These are phyloP conservation scores for Botrytis fragariae DNA, from an alignment of 2,329 filamentous ascomycete genomes.

Conservation along the genomic window DNA sequence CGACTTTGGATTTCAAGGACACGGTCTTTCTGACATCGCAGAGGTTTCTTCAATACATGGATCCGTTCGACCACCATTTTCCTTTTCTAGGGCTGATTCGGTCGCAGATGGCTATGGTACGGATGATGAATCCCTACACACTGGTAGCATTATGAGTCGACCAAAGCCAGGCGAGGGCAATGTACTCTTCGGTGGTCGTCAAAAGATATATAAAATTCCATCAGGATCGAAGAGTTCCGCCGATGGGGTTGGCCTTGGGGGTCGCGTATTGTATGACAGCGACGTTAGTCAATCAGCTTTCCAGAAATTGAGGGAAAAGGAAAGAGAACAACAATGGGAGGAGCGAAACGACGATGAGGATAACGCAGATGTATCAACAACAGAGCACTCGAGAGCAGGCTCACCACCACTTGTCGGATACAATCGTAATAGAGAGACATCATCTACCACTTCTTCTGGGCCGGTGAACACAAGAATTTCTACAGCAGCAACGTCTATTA, in stretches of 20 bases:
- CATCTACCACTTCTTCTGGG: constrained; percentile 69
- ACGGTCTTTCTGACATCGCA: constrained; percentile 75
- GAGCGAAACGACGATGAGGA: constrained; percentile 37
- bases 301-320: constrained; percentile 63
- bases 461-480: constrained; percentile 71
- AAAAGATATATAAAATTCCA: constrained; percentile 90
- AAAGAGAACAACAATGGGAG: constrained; percentile 42
- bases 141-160: constrained; percentile 77
- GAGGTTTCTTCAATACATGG: constrained; percentile 81
- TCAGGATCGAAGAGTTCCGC: constrained; percentile 44
- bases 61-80: constrained; percentile 57
- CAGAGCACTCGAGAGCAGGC: constrained; percentile 47
- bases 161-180: constrained; percentile 85
- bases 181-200: constrained; percentile 87
- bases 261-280: constrained; percentile 76
- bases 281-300: constrained; percentile 83
- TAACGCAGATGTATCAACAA: constrained; percentile 22
- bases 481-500: constrained; percentile 83
- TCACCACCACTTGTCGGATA: constrained; percentile 62
- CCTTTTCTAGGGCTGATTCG: constrained; percentile 61
- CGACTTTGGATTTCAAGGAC: constrained; percentile 51
- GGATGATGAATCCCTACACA: constrained; percentile 62
- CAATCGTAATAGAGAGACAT: constrained; percentile 77
- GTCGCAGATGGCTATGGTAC: constrained; percentile 60
- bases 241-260: constrained; percentile 53